Conservation (phyloP, 257 asterid genomes). For the Nicotiana tabacum region DNA sequence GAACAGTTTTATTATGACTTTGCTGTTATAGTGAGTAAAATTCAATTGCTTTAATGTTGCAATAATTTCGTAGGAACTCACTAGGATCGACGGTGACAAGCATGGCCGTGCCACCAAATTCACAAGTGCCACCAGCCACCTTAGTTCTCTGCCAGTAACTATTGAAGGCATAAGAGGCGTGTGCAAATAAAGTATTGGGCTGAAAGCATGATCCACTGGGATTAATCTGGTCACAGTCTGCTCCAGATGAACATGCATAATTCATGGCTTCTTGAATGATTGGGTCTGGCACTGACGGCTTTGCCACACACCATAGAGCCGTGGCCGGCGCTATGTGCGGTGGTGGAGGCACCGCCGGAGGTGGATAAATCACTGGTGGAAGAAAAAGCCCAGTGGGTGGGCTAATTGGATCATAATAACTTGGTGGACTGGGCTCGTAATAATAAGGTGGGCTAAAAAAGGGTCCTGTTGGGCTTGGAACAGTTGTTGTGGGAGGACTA, state of each 20-base stretch:
- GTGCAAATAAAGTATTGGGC: constrained; percentile 77
- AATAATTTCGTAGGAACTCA: constrained; percentile 16
- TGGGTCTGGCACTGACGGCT: constrained; percentile 88
- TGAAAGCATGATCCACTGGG: constrained; percentile 66
- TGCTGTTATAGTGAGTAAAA: neutral
- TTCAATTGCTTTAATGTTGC: neutral
- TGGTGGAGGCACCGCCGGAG: constrained; percentile 80
- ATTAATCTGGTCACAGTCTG: constrained; percentile 66
- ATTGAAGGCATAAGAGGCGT: constrained; percentile 89
- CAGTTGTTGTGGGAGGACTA: constrained; percentile 30
- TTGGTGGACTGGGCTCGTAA: constrained; percentile 27
- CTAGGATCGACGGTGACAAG: constrained; percentile 94
- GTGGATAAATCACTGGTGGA: constrained; percentile 83
- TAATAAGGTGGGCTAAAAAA: constrained; percentile 27
- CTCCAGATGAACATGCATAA: constrained; percentile 92
- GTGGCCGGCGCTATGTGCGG: constrained; percentile 37
- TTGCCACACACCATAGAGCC: constrained; percentile 90
- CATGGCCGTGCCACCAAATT: constrained; percentile 88
- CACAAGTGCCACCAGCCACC: constrained; percentile 73
- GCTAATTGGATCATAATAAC: constrained; percentile 3
- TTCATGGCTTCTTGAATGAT: constrained; percentile 89
- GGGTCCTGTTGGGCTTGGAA: constrained; percentile 29
- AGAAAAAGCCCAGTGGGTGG: constrained; percentile 36
- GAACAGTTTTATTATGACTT: neutral
- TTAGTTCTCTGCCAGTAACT: constrained; percentile 89